phyloP scores from a whole-genome alignment of 495 filamentous ascomycete species.

The Aspergillus saccharolyticus region DNA sequence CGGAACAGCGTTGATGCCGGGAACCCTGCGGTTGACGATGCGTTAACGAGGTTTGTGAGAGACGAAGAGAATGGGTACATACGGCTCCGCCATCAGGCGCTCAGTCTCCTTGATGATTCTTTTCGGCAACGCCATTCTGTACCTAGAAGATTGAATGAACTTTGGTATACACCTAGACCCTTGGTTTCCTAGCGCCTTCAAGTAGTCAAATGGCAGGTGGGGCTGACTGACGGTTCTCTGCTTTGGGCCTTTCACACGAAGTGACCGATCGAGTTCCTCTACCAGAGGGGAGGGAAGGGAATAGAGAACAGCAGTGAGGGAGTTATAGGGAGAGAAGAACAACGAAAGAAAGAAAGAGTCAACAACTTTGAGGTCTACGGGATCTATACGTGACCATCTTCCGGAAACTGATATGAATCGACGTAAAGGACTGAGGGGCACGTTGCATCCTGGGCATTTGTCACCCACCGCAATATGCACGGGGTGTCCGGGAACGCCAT shows the following conservation, averaged over 20 bases:
- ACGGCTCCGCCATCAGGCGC: slow-evolving; percentile 94
- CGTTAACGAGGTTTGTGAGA: slow-evolving; percentile 5
- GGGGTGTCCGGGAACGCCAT: neutral
- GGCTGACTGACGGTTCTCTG: slow-evolving; percentile 2
- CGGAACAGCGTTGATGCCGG: slow-evolving; percentile 94
- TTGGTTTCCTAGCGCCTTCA: neutral
- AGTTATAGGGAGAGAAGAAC: neutral
- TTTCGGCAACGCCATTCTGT: slow-evolving; percentile 76
- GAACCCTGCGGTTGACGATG: slow-evolving; percentile 56
- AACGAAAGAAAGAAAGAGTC: neutral
- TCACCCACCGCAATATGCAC: slow-evolving; percentile 20
- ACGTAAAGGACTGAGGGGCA: slow-evolving; percentile 34
- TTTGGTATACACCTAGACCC: neutral
- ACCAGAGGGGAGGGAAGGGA: too few species aligned
- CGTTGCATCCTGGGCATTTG: slow-evolving; percentile 20
- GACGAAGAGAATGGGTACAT: slow-evolving; percentile 30
- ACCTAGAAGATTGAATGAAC: neutral
- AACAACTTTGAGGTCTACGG: neutral
- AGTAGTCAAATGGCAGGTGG: slow-evolving; percentile 7
- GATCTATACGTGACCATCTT: neutral
- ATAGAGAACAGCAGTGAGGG: neutral
- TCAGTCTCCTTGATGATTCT: slow-evolving; percentile 98
- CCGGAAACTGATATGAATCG: slow-evolving; percentile 6
- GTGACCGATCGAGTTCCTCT: neutral
- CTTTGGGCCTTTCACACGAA: neutral